Percentiles rank a stretch among this genome's conserved stretches.
Conservation (phyloP, 768 basidiomycete genomes). For the Mycena chlorophos region DNA sequence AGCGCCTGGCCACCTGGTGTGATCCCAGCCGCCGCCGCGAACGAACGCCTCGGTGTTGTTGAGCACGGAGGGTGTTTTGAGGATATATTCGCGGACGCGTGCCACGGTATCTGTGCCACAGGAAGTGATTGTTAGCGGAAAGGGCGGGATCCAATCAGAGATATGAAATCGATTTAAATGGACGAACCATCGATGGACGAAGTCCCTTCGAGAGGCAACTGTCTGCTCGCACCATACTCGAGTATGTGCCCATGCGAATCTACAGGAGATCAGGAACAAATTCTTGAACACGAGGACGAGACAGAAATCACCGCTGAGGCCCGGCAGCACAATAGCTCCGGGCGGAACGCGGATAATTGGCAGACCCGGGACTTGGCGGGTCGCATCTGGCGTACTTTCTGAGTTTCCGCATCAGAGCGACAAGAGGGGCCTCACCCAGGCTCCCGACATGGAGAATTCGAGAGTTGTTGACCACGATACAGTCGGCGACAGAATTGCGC, state of each 20-base stretch:
- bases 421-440: slow-evolving; percentile 38
- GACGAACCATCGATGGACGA: slow-evolving; percentile 54
- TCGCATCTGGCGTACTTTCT: slow-evolving; percentile 35
- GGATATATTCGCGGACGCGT: slow-evolving; percentile 59
- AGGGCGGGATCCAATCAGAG: neutral
- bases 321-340: slow-evolving; percentile 63
- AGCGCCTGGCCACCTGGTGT: slow-evolving; percentile 69
- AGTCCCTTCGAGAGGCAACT: slow-evolving; percentile 65
- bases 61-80: slow-evolving; percentile 52
- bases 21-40: slow-evolving; percentile 91
- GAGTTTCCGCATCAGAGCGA: neutral
- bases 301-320: slow-evolving; percentile 57
- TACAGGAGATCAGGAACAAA: slow-evolving; percentile 25
- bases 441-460: slow-evolving; percentile 49
- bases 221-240: slow-evolving; percentile 69
- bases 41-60: slow-evolving; percentile 66
- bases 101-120: slow-evolving; percentile 56
- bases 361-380: neutral
- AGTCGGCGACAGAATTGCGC: slow-evolving; percentile 52
- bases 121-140: neutral
- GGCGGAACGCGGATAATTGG: slow-evolving; percentile 20
- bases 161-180: neutral
- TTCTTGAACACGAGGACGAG: neutral
- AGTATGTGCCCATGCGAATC: slow-evolving; percentile 84
- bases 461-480: slow-evolving; percentile 55